Evolutionary conservation across 2,329 filamentous ascomycete species (phyloP), one percentile per base, ranked within the genome.

Genomic region (Nigrospora sphaerica): DNA sequence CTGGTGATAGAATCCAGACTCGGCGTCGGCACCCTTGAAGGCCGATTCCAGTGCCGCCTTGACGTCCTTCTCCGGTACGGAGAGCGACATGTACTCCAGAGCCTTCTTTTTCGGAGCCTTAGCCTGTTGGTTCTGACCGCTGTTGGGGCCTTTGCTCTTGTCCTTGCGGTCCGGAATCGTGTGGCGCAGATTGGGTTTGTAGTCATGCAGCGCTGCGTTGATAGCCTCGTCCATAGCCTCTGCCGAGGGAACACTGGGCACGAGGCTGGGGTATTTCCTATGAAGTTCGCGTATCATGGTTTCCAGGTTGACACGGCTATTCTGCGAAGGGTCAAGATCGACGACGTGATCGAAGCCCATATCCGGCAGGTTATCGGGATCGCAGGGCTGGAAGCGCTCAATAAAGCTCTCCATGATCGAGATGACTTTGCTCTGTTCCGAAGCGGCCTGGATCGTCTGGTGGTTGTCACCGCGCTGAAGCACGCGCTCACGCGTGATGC

Each of bases 381-480:
- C 78, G 48, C 90, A 75, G 17, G 85, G 79, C 68, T 98, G 86
- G 61, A 95, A 97, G 33, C 93, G 82, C 12, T 79, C 66, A 54
- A 98, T 75, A 67, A 98, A 98, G 3, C 89, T 88, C 56, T 96
- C 88, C 93, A 98, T 97, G 56, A 98, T 95, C 6, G 81, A 80
- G 40, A 93, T 73, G 46, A 93, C 88, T 63, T 95, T 92, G 16
- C 75, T 69, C 40, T 74, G 67, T 39, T 85, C 79, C 46, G 87
- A 85, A 39, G 80, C 85, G 12, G 92, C 91, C 59, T 93, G 90
- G 49, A 98, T 97, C 1, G 93, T 98, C 68, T 98, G 93, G 64
- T 98, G 93, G 59, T 97, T 97, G 64, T 98, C 90, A 13, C 93
- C 93, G 18, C 93, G 85, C 6, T 81, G 77, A 17, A 96, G 70